Evolutionary conservation across 2,329 filamentous ascomycete genomes (phyloP).

Genomic region (Colletotrichum sp.): DNA sequence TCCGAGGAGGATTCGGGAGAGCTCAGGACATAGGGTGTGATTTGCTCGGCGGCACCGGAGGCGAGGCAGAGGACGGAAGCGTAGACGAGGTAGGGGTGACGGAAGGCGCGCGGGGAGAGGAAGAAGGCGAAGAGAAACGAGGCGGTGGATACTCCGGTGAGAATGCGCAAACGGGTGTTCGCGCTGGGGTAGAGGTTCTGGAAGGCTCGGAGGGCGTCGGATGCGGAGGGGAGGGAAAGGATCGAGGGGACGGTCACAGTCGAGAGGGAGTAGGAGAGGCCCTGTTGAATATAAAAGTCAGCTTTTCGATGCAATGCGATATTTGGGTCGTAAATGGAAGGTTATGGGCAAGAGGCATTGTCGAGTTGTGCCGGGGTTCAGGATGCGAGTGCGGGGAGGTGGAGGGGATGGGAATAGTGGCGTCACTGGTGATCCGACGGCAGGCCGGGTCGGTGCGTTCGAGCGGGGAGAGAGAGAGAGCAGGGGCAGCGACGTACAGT

Average conservation of each 20-base stretch:
- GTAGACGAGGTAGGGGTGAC: constrained; percentile 92
- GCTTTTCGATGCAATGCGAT: background rate
- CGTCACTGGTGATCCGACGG: constrained; percentile 8
- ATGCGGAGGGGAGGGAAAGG: constrained; percentile 78
- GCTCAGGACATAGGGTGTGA: constrained; percentile 49
- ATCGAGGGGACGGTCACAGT: constrained; percentile 80
- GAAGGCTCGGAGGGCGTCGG: constrained; percentile 73
- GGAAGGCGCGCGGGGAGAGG: constrained; percentile 74
- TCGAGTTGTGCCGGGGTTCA: background rate
- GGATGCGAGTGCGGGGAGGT: constrained; percentile 10
- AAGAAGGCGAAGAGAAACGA: constrained; percentile 80
- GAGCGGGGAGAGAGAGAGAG: background rate
- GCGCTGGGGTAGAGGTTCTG: constrained; percentile 68
- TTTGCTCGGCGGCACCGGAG: constrained; percentile 58
- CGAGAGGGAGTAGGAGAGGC: constrained; percentile 85
- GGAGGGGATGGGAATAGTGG: constrained; percentile 10
- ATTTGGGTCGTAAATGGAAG: background rate
- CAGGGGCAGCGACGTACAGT: constrained; percentile 65
- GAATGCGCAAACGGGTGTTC: constrained; percentile 67
- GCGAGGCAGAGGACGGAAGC: constrained; percentile 72
- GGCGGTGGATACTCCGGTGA: constrained; percentile 71
- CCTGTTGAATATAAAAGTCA: constrained; percentile 55
- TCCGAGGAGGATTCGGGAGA: constrained; percentile 29
- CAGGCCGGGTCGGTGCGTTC: background rate
- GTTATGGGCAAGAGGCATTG: background rate